Evolutionary conservation across 2,329 filamentous ascomycete genomes (phyloP), one percentile per base, ranked within the genome.

Genomic region (Emergomyces africanus): DNA sequence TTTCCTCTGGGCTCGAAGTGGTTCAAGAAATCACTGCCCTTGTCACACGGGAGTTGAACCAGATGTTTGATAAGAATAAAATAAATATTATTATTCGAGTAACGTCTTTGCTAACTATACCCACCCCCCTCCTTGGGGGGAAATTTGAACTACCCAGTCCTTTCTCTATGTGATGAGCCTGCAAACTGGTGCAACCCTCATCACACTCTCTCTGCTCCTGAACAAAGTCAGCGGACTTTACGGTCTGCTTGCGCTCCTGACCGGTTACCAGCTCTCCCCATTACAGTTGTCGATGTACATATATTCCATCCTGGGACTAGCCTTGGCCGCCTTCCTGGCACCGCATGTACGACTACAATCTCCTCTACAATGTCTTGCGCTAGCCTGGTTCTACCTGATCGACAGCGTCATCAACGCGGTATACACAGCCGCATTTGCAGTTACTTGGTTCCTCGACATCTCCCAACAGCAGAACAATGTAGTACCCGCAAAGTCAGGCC

Each of bases 161-260:
- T 92, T 96, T 72, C 82, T 96, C 64, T 89, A 89, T 70, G 78
- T 90, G 68, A 87, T 96, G 78, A 89, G 88, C 69, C 84, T 96
- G 58, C 88, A 89, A 67, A 92, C 89, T 39, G 91, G 89, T 65
- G 86, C 89, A 53, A 89, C 94, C 66, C 81, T 96, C 68, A 90
- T 96, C 67, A 85, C 88, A 4, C 80, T 94, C 62, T 85, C 88
- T 12, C 83, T 95, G 64, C 80, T 95, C 59, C 86, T 96, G 76
- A 96, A 96, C 80, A 96, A 96, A 74, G 83, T 91, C 65, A 92
- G 89, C 55, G 91, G 90, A 60, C 79, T 96, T 65, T 96, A 95
- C 74, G 91, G 91, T 64, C 80, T 96, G 49, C 85, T 96, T 65
- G 90, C 91, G 61, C 82, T 96, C 65, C 79, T 96, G 64, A 95